Conservation (phyloP, 2,329 filamentous ascomycete species). For the Cercospora berteroae region DNA sequence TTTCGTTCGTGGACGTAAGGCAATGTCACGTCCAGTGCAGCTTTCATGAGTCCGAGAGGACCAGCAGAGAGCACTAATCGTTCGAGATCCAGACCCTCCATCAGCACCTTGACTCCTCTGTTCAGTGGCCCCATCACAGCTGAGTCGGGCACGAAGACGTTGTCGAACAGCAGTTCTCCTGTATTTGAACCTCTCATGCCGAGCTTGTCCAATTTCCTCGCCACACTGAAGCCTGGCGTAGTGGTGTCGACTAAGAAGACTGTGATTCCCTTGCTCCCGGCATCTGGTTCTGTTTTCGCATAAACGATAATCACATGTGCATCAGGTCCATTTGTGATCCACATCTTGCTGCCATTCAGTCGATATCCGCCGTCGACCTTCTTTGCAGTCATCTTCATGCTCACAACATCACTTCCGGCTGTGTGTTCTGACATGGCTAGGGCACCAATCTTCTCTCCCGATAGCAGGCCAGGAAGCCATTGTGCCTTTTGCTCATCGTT, state of each 20-base stretch:
- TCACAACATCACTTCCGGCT: conserved; percentile 88
- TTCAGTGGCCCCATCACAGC: conserved; percentile 79
- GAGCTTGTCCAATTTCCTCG: conserved; percentile 93
- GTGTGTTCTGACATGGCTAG: conserved; percentile 94
- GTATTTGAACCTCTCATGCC: conserved; percentile 98
- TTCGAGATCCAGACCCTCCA: conserved; percentile 95
- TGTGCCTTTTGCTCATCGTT: conserved; percentile 72
- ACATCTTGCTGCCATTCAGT: conserved; percentile 94
- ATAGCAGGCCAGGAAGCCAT: conserved; percentile 77
- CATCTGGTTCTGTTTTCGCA: conserved; percentile 82
- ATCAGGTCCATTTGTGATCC: conserved; percentile 97
- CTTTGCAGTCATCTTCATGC: conserved; percentile 85
- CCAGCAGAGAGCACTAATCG: conserved; percentile 87
- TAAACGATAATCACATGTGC: conserved; percentile 95
- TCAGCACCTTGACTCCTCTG: conserved; percentile 82
- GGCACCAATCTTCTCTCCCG: conserved; percentile 77
- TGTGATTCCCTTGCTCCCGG: conserved; percentile 85
- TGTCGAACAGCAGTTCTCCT: conserved; percentile 86
- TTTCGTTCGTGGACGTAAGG: conserved; percentile 86
- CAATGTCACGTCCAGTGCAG: conserved; percentile 76
- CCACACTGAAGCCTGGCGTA: conserved; percentile 75
- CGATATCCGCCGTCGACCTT: conserved; percentile 80
- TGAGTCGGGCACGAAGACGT: conserved; percentile 80
- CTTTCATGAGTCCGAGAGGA: conserved; percentile 92
- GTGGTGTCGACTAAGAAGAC: conserved; percentile 82